Evolutionary conservation across 352 stramenopile genomes (phyloP).

Genomic region (Pythium coloratum): DNA sequence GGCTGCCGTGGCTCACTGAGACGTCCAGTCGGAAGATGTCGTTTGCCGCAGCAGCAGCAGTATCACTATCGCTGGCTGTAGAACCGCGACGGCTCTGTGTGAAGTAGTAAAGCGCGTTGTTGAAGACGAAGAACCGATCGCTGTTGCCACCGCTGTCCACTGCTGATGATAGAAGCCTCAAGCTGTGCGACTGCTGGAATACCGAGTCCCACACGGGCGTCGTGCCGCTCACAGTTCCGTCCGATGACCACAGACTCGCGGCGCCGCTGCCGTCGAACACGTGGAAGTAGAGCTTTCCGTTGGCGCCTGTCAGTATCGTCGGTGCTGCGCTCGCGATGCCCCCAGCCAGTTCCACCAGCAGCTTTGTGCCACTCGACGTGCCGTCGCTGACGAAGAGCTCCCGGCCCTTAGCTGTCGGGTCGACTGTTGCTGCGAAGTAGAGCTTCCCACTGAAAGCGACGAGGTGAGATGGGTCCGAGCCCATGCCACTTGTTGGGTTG

Average conservation of each 20-base stretch:
- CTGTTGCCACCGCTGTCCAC: neutral
- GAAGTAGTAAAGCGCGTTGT: slow-evolving; percentile 34
- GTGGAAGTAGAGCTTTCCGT: slow-evolving; percentile 30
- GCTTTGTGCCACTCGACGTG: slow-evolving; percentile 37
- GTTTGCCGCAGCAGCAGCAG: neutral
- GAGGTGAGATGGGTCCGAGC: slow-evolving; percentile 47
- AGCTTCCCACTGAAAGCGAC: slow-evolving; percentile 35
- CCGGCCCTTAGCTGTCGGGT: slow-evolving; percentile 19
- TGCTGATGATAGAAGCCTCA: slow-evolving; percentile 1
- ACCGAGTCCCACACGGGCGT: slow-evolving; percentile 27
- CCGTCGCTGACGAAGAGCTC: slow-evolving; percentile 70
- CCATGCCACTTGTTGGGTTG: slow-evolving; percentile 21
- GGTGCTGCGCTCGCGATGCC: slow-evolving; percentile 32
- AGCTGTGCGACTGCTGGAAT: slow-evolving; percentile 19
- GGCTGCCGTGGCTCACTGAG: slow-evolving; percentile 10
- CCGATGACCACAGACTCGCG: slow-evolving; percentile 34
- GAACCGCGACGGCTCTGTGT: neutral
- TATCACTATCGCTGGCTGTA: neutral
- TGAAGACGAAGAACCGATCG: slow-evolving; percentile 20
- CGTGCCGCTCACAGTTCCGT: slow-evolving; percentile 32
- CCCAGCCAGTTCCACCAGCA: slow-evolving; percentile 35
- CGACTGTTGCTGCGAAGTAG: slow-evolving; percentile 41
- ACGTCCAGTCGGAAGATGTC: slow-evolving; percentile 12
- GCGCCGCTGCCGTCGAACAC: slow-evolving; percentile 19
- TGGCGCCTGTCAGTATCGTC: slow-evolving; percentile 26